phyloP scores from a whole-genome alignment of 2,329 filamentous ascomycete genomes.

The Metarhizium humberi region DNA sequence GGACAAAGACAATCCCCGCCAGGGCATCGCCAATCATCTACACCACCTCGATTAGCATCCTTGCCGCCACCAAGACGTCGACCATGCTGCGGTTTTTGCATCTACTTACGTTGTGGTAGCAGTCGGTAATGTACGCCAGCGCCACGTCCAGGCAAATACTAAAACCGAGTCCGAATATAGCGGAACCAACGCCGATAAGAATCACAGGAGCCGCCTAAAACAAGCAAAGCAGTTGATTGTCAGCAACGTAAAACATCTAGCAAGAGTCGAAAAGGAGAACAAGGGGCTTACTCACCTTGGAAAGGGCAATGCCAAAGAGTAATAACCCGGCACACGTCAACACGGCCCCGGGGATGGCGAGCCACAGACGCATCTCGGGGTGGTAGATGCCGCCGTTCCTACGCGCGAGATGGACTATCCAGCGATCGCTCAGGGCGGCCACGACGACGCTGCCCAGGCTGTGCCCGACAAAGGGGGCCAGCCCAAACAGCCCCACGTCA shows the following conservation, averaged over 20 bases:
- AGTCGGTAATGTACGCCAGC: slow-evolving; percentile 28
- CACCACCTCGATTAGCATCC: not conserved
- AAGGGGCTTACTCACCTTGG: slow-evolving; percentile 19
- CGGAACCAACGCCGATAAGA: slow-evolving; percentile 22
- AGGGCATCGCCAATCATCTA: slow-evolving; percentile 14
- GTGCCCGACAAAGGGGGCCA: slow-evolving; percentile 25
- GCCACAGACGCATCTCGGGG: slow-evolving; percentile 31
- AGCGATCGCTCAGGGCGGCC: slow-evolving; percentile 26
- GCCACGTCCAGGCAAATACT: slow-evolving; percentile 20
- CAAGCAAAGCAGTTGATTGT: not conserved
- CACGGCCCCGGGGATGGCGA: slow-evolving; percentile 16
- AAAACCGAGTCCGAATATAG: slow-evolving; percentile 13
- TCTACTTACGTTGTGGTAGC: slow-evolving; percentile 21
- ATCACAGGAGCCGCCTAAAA: not conserved
- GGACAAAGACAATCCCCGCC: slow-evolving; percentile 13
- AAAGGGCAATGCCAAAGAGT: slow-evolving; percentile 25
- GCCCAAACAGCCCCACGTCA: slow-evolving; percentile 15
- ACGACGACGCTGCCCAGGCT: slow-evolving; percentile 25
- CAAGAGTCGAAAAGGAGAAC: not conserved
- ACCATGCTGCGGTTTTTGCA: no score
- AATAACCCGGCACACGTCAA: slow-evolving; percentile 21
- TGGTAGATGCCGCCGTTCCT: slow-evolving; percentile 30
- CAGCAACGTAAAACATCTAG: not conserved
- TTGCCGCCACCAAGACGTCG: no score
- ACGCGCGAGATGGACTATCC: slow-evolving; percentile 24